phyloP scores from a whole-genome alignment of 2,329 filamentous ascomycete species.

The Colletotrichum agaves region DNA sequence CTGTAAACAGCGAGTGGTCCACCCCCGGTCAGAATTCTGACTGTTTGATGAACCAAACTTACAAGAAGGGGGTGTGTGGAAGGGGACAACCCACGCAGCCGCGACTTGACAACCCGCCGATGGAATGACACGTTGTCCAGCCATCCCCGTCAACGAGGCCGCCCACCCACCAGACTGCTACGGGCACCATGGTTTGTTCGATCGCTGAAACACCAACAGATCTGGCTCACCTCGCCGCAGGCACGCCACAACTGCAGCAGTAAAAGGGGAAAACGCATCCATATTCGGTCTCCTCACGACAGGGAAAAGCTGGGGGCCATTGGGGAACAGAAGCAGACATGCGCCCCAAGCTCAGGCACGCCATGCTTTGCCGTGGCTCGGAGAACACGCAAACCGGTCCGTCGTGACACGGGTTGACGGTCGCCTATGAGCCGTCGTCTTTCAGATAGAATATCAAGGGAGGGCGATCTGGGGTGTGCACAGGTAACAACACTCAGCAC shows the following conservation, averaged over 20 bases:
- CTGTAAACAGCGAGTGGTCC: not conserved
- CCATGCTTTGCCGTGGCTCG: not conserved
- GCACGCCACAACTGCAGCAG: not conserved
- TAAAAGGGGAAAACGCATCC: not conserved
- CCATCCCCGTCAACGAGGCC: conserved; percentile 25
- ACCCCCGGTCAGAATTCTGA: not conserved
- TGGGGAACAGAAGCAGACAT: conserved; percentile 7
- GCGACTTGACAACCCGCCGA: conserved; percentile 13
- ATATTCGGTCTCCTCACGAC: not conserved
- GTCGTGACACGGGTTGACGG: not conserved
- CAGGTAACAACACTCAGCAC: not conserved
- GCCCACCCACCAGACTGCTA: not conserved
- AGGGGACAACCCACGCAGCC: conserved; percentile 6
- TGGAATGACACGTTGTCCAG: conserved; percentile 21
- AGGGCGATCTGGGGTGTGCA: not conserved
- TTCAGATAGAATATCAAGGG: not conserved
- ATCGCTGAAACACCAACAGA: conserved; percentile 23
- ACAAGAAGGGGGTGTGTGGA: conserved; percentile 17
- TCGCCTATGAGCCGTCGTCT: not conserved
- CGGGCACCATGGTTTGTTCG: not conserved
- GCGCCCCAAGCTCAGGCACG: conserved; percentile 17
- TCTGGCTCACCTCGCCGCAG: not conserved
- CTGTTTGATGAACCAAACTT: conserved; percentile 17
- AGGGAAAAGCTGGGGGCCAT: not conserved
- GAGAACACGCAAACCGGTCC: not conserved